These are phyloP conservation scores for Teratosphaeria viscida DNA, from an alignment of 2,329 filamentous ascomycete genomes.

Conservation along the genomic window DNA sequence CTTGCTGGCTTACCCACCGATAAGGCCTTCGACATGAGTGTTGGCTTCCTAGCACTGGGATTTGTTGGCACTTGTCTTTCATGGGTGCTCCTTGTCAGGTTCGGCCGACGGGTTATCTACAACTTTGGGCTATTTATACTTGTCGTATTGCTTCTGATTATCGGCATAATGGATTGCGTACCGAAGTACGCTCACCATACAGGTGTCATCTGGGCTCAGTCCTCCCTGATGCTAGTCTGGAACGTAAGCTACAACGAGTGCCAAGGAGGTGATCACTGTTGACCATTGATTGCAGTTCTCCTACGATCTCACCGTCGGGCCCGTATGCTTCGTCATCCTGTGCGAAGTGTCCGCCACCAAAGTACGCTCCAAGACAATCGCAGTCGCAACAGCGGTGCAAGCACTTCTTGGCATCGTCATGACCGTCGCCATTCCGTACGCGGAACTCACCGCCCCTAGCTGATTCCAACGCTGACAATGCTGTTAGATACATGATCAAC, in stretches of 20 bases:
- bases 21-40: slow-evolving; percentile 31
- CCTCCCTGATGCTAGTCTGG: slow-evolving; percentile 28
- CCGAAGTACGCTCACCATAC: slow-evolving; percentile 21
- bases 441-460: too few relatives aligned
- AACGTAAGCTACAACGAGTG: slow-evolving; percentile 4
- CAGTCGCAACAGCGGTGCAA: slow-evolving; percentile 30
- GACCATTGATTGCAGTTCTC: slow-evolving; percentile 12
- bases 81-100: slow-evolving; percentile 29
- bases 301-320: slow-evolving; percentile 30
- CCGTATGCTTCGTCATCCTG: slow-evolving; percentile 30
- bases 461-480: neutral
- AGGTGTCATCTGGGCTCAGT: slow-evolving; percentile 31
- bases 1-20: slow-evolving; percentile 31
- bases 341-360: slow-evolving; percentile 29
- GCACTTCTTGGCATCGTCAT: slow-evolving; percentile 30
- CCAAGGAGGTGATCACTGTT: neutral
- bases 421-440: slow-evolving; percentile 29
- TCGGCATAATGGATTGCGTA: slow-evolving; percentile 31
- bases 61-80: slow-evolving; percentile 33
- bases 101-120: slow-evolving; percentile 33
- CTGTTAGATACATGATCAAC: slow-evolving; percentile 28
- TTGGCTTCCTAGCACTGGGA: slow-evolving; percentile 33
- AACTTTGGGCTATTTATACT: slow-evolving; percentile 27
- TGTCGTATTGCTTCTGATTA: slow-evolving; percentile 26
- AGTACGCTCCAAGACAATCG: slow-evolving; percentile 29